Evolutionary conservation across 1,284 basidiomycete species (phyloP).

Genomic region (Uromyces viciae-fabae): DNA sequence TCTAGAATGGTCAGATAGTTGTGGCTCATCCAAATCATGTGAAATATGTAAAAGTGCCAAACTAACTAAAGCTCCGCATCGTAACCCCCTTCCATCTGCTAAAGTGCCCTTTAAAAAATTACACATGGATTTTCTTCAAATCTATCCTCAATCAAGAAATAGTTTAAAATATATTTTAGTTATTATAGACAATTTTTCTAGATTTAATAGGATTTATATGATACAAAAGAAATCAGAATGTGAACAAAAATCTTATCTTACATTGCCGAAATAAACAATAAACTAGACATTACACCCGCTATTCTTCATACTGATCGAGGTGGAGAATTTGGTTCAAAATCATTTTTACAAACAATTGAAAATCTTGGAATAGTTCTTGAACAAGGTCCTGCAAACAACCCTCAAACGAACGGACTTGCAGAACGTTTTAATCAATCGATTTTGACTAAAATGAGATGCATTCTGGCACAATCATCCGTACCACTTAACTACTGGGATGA

Average conservation of each 20-base stretch:
- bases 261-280: neutral
- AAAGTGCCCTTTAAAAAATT: neutral
- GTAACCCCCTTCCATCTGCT: neutral
- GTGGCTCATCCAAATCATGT: neutral
- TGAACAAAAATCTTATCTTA: neutral
- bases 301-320: neutral
- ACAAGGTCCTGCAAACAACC: neutral
- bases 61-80: neutral
- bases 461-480: neutral
- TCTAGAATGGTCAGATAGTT: neutral
- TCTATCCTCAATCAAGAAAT: neutral
- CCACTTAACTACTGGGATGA: conserved; percentile 23
- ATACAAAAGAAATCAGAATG: neutral
- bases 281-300: neutral
- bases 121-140: neutral
- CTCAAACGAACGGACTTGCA: neutral
- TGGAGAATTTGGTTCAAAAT: neutral
- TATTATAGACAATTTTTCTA: neutral
- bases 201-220: neutral
- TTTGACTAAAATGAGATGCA: neutral
- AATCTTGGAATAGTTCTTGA: neutral
- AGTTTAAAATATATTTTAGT: neutral
- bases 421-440: conserved; percentile 18
- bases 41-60: neutral
- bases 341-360: neutral